These are phyloP conservation scores for Diaporthe sp. DNA, from an alignment of 2,329 filamentous ascomycete genomes.

Conservation along the genomic window DNA sequence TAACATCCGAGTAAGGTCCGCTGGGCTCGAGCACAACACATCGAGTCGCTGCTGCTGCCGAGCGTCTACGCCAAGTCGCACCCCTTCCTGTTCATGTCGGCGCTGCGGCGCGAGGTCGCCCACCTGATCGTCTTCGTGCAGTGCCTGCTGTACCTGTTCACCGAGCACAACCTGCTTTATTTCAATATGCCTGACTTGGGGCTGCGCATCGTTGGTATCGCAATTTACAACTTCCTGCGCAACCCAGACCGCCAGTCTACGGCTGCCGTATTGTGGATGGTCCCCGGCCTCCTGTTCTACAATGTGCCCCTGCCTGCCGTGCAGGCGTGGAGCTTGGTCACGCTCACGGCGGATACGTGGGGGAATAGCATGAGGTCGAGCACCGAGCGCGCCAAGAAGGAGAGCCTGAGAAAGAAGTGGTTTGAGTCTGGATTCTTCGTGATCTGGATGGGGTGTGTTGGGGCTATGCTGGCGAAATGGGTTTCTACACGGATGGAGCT, in stretches of 20 bases:
- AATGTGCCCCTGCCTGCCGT: slow-evolving; percentile 52
- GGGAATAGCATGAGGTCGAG: slow-evolving; percentile 52
- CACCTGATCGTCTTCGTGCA: slow-evolving; percentile 47
- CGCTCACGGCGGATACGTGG: slow-evolving; percentile 51
- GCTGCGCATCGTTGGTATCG: slow-evolving; percentile 47
- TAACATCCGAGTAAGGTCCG: slow-evolving; percentile 5
- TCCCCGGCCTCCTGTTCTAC: slow-evolving; percentile 50
- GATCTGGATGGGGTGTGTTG: slow-evolving; percentile 49
- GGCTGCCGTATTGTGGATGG: slow-evolving; percentile 44
- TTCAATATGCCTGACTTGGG: slow-evolving; percentile 48
- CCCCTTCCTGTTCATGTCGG: slow-evolving; percentile 52
- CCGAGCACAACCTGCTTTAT: slow-evolving; percentile 44
- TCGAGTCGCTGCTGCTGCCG: slow-evolving; percentile 53
- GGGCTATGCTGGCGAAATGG: slow-evolving; percentile 43
- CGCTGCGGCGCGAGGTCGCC: slow-evolving; percentile 48
- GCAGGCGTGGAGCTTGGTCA: slow-evolving; percentile 52
- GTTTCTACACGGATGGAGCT: neutral
- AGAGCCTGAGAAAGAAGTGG: slow-evolving; percentile 45
- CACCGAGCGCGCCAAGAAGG: slow-evolving; percentile 46
- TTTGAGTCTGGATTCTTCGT: slow-evolving; percentile 50
- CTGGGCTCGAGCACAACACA: slow-evolving; percentile 53
- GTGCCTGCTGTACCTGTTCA: slow-evolving; percentile 49
- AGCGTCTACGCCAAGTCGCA: slow-evolving; percentile 51
- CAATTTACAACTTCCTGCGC: slow-evolving; percentile 49
- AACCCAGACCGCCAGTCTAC: slow-evolving; percentile 46